A percentile compares a stretch with the other conserved stretches of the same genome.
Conservation (phyloP, 768 basidiomycete species). For the Gymnopilus junonius region DNA sequence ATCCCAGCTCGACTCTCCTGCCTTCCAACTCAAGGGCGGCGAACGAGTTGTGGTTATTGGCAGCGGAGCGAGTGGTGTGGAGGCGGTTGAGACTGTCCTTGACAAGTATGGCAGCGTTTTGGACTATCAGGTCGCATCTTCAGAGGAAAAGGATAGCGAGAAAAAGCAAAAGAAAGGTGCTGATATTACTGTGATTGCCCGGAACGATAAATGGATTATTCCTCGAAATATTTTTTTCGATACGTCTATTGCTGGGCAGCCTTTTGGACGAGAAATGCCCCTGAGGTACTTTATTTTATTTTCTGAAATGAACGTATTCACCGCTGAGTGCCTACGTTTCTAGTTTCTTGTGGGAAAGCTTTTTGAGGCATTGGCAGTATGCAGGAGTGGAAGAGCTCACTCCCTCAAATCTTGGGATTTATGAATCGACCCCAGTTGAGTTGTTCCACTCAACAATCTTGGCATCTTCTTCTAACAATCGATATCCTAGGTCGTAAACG, state of each 20-base stretch:
- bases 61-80: conserved; percentile 52
- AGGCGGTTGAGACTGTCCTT: conserved; percentile 35
- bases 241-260: conserved; percentile 50
- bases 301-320: background rate
- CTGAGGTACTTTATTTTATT: conserved; percentile 34
- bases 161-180: conserved; percentile 36
- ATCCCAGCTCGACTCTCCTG: conserved; percentile 44
- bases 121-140: conserved; percentile 5
- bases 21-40: conserved; percentile 32
- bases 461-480: background rate
- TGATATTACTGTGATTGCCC: conserved; percentile 40
- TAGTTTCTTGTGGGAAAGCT: conserved; percentile 52
- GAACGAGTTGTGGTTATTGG: conserved; percentile 52
- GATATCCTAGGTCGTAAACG: conserved; percentile 48
- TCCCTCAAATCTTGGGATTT: conserved; percentile 44
- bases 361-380: conserved; percentile 48
- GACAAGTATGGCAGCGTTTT: conserved; percentile 27
- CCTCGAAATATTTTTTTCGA: conserved; percentile 52
- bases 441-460: background rate
- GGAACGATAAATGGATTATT: conserved; percentile 58
- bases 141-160: background rate
- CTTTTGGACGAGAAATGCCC: conserved; percentile 57
- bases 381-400: conserved; percentile 47
- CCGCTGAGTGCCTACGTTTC: background rate
- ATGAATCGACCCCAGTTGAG: conserved; percentile 49